Conservation (phyloP, 306 rosid genomes). For the Geum urbanum region DNA sequence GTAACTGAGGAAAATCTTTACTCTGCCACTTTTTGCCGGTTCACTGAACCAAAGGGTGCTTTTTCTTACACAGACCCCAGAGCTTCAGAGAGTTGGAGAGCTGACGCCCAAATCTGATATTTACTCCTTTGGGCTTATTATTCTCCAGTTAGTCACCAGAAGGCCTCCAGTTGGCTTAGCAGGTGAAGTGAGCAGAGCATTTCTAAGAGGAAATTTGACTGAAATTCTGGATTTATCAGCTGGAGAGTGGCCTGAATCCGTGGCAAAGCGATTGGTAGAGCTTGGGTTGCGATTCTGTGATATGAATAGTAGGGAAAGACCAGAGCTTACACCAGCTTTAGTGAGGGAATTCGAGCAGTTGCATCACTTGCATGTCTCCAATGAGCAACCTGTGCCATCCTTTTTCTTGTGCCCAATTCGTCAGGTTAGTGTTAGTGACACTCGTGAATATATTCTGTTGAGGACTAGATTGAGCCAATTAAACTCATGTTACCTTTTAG, state of each 20-base stretch:
- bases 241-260: constrained; percentile 70
- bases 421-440: constrained; percentile 55
- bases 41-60: constrained; percentile 64
- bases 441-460: neutral
- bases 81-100: constrained; percentile 61
- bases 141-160: constrained; percentile 77
- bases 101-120: constrained; percentile 72
- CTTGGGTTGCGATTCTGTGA: constrained; percentile 81
- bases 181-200: constrained; percentile 50
- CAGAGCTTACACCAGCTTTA: constrained; percentile 62
- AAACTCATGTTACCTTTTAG: neutral
- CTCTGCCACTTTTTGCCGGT: constrained; percentile 49
- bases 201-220: constrained; percentile 46
- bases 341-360: constrained; percentile 75
- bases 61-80: constrained; percentile 69
- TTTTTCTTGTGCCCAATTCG: constrained; percentile 84
- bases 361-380: constrained; percentile 58
- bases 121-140: constrained; percentile 75
- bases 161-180: constrained; percentile 59
- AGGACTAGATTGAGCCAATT: neutral
- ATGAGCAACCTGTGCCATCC: constrained; percentile 70
- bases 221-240: constrained; percentile 65
- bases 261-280: constrained; percentile 49
- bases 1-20: constrained; percentile 57
- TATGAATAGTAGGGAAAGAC: constrained; percentile 59